Evolutionary conservation across 306 rosid species (phyloP).

Genomic region (Luffa acutangula): DNA sequence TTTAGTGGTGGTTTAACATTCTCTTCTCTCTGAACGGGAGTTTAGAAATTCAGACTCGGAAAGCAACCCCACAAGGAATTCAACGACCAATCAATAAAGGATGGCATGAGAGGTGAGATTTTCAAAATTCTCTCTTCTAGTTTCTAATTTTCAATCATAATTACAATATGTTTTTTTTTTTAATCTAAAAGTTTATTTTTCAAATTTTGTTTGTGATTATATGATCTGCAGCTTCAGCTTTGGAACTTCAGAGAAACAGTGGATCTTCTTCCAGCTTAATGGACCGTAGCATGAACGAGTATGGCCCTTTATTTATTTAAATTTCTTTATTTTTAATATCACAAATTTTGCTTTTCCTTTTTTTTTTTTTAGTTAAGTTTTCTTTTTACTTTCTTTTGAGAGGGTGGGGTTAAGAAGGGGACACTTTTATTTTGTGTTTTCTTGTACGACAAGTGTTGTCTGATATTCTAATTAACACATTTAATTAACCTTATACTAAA

Average conservation of each 20-base stretch:
- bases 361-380: neutral
- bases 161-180: neutral
- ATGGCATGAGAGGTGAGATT: slow-evolving; percentile 38
- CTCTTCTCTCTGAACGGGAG: neutral
- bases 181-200: slow-evolving; percentile 1
- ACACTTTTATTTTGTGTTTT: neutral
- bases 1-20: neutral
- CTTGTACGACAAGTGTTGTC: neutral
- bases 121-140: neutral
- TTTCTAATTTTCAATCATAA: neutral
- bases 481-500: no score
- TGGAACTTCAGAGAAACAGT: slow-evolving; percentile 71
- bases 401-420: neutral
- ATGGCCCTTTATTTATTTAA: slow-evolving; percentile 12
- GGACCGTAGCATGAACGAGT: slow-evolving; percentile 96
- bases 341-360: neutral
- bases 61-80: slow-evolving; percentile 99
- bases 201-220: slow-evolving; percentile 20
- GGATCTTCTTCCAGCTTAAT: slow-evolving; percentile 82
- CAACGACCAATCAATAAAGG: slow-evolving; percentile 92
- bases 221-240: slow-evolving; percentile 48
- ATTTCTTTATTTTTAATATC: neutral
- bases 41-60: slow-evolving; percentile 92
- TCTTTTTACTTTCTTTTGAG: neutral
- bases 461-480: neutral